Conservation (phyloP, 371 early-diverging fungal species). For the Rhizopus sp. region DNA sequence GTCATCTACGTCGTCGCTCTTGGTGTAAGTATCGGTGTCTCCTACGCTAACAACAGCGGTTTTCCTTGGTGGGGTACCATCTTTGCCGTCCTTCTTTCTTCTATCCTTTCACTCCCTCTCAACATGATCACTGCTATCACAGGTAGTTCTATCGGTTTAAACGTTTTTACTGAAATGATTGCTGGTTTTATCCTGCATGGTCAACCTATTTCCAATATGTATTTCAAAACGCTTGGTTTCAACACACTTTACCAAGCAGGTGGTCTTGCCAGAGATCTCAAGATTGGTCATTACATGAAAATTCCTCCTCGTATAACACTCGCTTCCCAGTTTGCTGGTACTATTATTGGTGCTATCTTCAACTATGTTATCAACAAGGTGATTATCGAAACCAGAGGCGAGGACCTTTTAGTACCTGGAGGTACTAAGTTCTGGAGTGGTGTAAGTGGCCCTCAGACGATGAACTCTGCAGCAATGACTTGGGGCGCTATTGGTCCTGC, state of each 20-base stretch:
- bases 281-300: constrained; percentile 77
- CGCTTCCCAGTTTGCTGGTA: constrained; percentile 62
- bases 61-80: constrained; percentile 74
- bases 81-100: constrained; percentile 61
- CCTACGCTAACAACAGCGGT: constrained; percentile 55
- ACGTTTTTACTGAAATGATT: constrained; percentile 68
- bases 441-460: constrained; percentile 26
- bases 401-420: constrained; percentile 35
- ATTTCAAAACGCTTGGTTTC: constrained; percentile 54
- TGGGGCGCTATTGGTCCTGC: constrained; percentile 79
- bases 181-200: constrained; percentile 45
- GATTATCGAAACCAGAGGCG: constrained; percentile 43
- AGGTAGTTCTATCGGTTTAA: constrained; percentile 42
- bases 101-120: constrained; percentile 33
- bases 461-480: constrained; percentile 62
- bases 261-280: constrained; percentile 57
- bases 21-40: constrained; percentile 60
- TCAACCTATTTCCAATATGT: constrained; percentile 57
- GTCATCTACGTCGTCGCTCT: constrained; percentile 59
- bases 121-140: constrained; percentile 44
- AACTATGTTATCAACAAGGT: constrained; percentile 52
- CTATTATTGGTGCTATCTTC: constrained; percentile 56
- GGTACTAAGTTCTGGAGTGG: constrained; percentile 59
- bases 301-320: constrained; percentile 68
- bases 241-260: constrained; percentile 58